Evolutionary conservation across 768 basidiomycete species (phyloP).

Genomic region (Leccinum rimulosum): DNA sequence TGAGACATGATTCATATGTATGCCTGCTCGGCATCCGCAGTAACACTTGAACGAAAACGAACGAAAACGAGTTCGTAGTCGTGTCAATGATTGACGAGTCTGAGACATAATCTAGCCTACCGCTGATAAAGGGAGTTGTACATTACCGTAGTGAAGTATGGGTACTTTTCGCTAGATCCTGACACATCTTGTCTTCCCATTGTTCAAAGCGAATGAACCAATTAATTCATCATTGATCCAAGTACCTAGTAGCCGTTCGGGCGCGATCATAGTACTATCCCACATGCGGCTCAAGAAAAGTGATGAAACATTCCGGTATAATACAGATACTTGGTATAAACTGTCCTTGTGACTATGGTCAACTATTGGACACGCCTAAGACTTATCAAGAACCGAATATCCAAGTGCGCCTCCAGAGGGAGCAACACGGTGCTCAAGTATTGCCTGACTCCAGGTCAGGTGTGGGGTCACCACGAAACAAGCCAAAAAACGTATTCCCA

Average conservation of each 20-base stretch:
- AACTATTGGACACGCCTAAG: neutral
- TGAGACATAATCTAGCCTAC: too few species aligned
- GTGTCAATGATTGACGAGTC: too few species aligned
- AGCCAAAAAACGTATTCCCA: neutral
- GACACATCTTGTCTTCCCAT: neutral
- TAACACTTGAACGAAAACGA: neutral
- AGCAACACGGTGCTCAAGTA: neutral
- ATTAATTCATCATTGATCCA: too few species aligned
- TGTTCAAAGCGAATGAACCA: neutral
- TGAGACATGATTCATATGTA: neutral
- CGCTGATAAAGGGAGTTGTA: too few species aligned
- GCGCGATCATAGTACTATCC: too few species aligned
- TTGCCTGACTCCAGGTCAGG: constrained; percentile 1
- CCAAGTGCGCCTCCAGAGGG: neutral
- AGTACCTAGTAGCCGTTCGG: too few species aligned
- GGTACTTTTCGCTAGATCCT: neutral
- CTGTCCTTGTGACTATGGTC: neutral
- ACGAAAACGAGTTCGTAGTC: neutral
- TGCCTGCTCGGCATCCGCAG: neutral
- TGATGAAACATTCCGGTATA: neutral
- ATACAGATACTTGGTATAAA: neutral
- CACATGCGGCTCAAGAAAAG: neutral
- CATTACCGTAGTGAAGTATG: neutral
- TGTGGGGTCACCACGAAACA: neutral
- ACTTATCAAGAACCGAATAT: too few species aligned